Base-by-base conservation (phyloP, 805 yeast genomes). In the Zygosaccharomyces kombuchaensis region DNA sequence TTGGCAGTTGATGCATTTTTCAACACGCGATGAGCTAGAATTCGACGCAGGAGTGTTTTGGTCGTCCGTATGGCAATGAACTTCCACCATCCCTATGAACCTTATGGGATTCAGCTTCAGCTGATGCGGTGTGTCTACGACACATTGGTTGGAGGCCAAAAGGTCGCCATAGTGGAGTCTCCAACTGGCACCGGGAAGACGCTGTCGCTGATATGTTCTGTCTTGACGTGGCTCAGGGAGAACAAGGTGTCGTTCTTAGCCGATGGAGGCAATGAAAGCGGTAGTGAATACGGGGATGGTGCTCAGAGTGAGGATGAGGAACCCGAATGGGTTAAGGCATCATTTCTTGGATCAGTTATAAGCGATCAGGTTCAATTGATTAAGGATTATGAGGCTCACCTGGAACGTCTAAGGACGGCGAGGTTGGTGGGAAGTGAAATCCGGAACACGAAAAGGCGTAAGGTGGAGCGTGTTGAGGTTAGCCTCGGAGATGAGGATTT, bases 111-210 rank as follows among this genome's bases (percentile, higher is more conserved):
- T 50, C 98, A 90, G 61, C 35, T 75, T 17, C 76, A 82, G 48
- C 75, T 90, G 53, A 90, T 90, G 97, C 68, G 71, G 25, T 76
- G 81, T 16, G 73, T 91, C n/a, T 84, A 84, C 55, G 76, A 76
- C 19, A 74, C 86, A 1, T 70, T 90, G 13, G 36, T 47, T 3
- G 36, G 44, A 3, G 70, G 71, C 4, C 70, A 72, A 9, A 87
- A 84, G 59, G 70, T 90, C 2, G 96, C 95, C 0, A 71, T 90
- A 1, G 82, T 90, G 57, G 97, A 90, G 61, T 83, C 93, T 46
- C 98, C 98, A 0, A 90, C 98, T 0, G 98, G 98, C 6, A 87
- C 90, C 1, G 97, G 98, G 2, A 90, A 90, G 64, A 89, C 97
- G 0, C 68, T 91, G 2, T 87, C 96, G 0, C 66, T 90, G 37